A percentile compares a stretch with the other conserved stretches of the same genome.
phyloP scores from a whole-genome alignment of 1,139 yeast species.

The Geotrichum histeridarum region DNA sequence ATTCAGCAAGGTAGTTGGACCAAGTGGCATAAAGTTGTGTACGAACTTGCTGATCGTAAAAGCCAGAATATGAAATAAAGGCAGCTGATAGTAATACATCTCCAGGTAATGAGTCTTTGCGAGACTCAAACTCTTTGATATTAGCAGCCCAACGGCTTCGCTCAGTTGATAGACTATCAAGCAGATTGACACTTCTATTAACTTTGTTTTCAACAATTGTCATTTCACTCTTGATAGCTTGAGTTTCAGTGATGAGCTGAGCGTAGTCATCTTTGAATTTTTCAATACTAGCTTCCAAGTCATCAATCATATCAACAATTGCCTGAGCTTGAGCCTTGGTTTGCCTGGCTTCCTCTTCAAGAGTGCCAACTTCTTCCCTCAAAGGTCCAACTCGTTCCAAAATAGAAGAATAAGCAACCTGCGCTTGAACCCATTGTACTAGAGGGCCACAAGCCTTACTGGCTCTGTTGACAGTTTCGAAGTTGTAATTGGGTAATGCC shows the following conservation, averaged over 20 bases:
- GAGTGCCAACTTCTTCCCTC: constrained; percentile 53
- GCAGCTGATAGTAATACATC: constrained; percentile 62
- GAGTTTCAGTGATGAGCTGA: constrained; percentile 68
- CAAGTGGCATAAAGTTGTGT: constrained; percentile 40
- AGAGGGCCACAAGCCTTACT: constrained; percentile 95
- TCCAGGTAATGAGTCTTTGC: constrained; percentile 54
- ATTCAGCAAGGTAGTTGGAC: constrained; percentile 40
- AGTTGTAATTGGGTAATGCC: constrained; percentile 59
- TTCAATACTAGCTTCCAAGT: constrained; percentile 66
- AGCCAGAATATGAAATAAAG: constrained; percentile 58
- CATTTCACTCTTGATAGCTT: constrained; percentile 70
- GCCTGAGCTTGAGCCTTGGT: constrained; percentile 62
- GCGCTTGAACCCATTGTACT: constrained; percentile 86
- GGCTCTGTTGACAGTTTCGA: constrained; percentile 76
- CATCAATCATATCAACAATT: constrained; percentile 74
- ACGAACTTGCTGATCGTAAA: constrained; percentile 52
- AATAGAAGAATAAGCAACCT: constrained; percentile 63
- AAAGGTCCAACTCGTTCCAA: constrained; percentile 72
- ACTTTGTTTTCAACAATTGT: constrained; percentile 56
- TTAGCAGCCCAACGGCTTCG: constrained; percentile 69
- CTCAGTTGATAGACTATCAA: constrained; percentile 63
- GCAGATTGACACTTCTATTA: constrained; percentile 54
- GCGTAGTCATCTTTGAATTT: constrained; percentile 66
- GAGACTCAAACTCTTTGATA: constrained; percentile 47
- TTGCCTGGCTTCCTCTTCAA: constrained; percentile 58